Percentiles rank a stretch among this genome's conserved stretches.
Conservation (phyloP, 345 rosid species). For the Linum lewisii region DNA sequence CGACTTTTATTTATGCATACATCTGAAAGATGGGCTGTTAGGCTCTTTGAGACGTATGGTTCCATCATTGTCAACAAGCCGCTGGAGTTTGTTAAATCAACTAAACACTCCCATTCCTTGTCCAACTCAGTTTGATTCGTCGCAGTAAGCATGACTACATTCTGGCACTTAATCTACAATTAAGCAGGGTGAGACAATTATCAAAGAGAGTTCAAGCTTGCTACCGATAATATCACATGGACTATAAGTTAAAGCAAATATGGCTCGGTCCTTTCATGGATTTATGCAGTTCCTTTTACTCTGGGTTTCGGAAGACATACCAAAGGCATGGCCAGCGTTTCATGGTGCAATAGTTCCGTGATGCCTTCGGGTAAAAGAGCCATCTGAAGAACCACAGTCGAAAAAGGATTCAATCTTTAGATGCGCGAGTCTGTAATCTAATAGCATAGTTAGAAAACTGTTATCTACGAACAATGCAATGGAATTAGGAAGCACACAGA, state of each 20-base stretch:
- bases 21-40: constrained; percentile 51
- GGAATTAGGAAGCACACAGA: too few relatives aligned
- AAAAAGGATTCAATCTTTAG: constrained; percentile 15
- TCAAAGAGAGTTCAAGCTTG: neutral
- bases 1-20: constrained; percentile 28
- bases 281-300: neutral
- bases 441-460: too few relatives aligned
- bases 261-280: neutral
- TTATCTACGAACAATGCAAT: too few relatives aligned
- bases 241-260: too few relatives aligned
- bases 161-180: constrained; percentile 66
- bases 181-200: constrained; percentile 12
- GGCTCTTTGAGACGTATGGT: constrained; percentile 39
- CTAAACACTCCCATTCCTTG: constrained; percentile 78
- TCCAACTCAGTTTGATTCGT: constrained; percentile 67
- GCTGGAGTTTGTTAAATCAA: constrained; percentile 38
- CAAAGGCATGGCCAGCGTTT: constrained; percentile 76
- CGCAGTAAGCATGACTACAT: constrained; percentile 67
- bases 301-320: constrained; percentile 32
- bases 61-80: constrained; percentile 39
- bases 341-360: constrained; percentile 84
- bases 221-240: neutral
- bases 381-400: constrained; percentile 47
- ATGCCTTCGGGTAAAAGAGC: constrained; percentile 94
- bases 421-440: neutral